Evolutionary conservation across 2,329 filamentous ascomycete species (phyloP).

Genomic region (Aspergillus puulaauensis): DNA sequence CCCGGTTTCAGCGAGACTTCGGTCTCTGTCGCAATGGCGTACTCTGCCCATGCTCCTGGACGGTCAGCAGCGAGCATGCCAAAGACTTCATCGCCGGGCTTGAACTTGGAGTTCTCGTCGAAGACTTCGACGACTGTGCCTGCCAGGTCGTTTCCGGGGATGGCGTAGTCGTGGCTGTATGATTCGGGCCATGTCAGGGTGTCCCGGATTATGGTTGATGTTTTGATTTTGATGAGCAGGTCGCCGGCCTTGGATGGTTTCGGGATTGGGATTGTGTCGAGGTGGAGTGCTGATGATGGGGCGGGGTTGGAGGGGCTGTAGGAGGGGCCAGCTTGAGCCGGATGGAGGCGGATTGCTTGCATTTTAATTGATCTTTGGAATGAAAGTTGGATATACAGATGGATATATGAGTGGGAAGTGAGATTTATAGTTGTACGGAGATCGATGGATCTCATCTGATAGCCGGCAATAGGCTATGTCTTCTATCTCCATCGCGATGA

Average conservation of each 20-base stretch:
- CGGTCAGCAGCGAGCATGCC: constrained; percentile 25
- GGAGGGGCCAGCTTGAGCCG: not conserved
- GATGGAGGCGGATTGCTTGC: constrained; percentile 6
- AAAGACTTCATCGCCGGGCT: constrained; percentile 29
- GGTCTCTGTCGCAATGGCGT: constrained; percentile 19
- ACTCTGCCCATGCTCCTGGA: constrained; percentile 28
- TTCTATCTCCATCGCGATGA: no score
- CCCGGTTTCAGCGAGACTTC: constrained; percentile 27
- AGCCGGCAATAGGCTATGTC: not conserved
- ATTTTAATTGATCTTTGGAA: not conserved
- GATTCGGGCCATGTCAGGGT: constrained; percentile 25
- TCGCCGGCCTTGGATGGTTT: not conserved
- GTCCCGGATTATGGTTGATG: constrained; percentile 17
- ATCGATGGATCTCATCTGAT: no score
- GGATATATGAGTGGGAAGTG: not conserved
- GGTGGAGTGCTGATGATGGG: not conserved
- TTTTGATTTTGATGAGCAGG: constrained; percentile 7
- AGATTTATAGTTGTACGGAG: not conserved
- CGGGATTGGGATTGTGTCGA: not conserved
- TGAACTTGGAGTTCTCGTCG: constrained; percentile 12
- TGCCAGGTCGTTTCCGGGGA: constrained; percentile 24
- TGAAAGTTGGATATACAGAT: not conserved
- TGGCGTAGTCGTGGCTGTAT: constrained; percentile 21
- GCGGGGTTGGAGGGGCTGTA: constrained; percentile 4
- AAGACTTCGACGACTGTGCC: constrained; percentile 18